A percentile compares a stretch with the other conserved stretches of the same genome.
phyloP scores from a whole-genome alignment of 1,284 basidiomycete species.

The Golubevia sp. region DNA sequence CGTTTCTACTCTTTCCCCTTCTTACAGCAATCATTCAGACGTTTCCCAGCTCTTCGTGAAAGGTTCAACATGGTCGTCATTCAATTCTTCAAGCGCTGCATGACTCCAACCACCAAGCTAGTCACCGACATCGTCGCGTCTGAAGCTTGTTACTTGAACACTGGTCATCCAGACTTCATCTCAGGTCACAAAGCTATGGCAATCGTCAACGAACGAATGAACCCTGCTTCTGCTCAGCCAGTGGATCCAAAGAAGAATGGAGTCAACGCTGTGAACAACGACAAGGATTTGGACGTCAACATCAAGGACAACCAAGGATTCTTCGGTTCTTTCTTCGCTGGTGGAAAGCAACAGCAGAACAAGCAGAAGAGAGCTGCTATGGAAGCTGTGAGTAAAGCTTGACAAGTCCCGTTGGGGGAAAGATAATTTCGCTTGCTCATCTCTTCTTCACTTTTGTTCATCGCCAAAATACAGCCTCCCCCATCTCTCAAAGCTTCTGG shows the following conservation, averaged over 20 bases:
- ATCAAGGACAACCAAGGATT: slow-evolving; percentile 80
- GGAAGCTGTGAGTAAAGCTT: slow-evolving; percentile 73
- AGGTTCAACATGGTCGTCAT: slow-evolving; percentile 93
- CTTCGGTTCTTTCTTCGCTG: slow-evolving; percentile 90
- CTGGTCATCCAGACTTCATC: slow-evolving; percentile 98
- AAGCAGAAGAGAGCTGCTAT: slow-evolving; percentile 83
- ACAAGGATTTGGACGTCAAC: slow-evolving; percentile 89
- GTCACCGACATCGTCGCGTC: slow-evolving; percentile 85
- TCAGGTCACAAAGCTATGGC: slow-evolving; percentile 95
- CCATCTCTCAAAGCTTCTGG: slow-evolving; percentile 85
- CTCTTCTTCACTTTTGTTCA: slow-evolving; percentile 2
- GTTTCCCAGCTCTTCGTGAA: slow-evolving; percentile 90
- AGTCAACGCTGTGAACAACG: slow-evolving; percentile 78
- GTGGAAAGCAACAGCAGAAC: slow-evolving; percentile 65
- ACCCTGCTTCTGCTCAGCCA: slow-evolving; percentile 67
- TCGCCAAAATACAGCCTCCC: slow-evolving; percentile 70
- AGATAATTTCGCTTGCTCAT: too few species aligned
- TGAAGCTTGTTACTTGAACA: slow-evolving; percentile 72
- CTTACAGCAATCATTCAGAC: slow-evolving; percentile 83
- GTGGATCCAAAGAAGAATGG: slow-evolving; percentile 73
- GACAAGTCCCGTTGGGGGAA: too few species aligned
- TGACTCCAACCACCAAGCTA: slow-evolving; percentile 92
- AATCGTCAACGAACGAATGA: slow-evolving; percentile 79
- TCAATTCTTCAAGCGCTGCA: slow-evolving; percentile 90
- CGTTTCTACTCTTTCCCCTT: neutral